Conservation (phyloP, 371 early-diverging fungal species). For the Pancytospora philotis region DNA sequence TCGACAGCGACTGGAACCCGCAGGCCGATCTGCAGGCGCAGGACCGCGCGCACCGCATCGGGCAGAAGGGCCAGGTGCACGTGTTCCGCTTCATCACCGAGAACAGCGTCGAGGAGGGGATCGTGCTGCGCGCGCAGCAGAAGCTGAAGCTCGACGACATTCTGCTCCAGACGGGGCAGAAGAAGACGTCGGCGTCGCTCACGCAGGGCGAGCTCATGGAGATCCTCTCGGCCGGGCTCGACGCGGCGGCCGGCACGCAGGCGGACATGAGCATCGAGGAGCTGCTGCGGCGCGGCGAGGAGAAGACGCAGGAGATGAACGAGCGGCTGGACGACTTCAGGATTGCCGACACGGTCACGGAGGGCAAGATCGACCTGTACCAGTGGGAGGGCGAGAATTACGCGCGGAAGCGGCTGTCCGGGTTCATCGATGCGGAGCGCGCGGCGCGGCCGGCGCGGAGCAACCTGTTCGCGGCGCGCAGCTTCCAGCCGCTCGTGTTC, state of each 20-base stretch:
- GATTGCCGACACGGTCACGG: conserved; percentile 65
- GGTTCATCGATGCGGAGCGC: conserved; percentile 20
- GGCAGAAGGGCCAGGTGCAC: conserved; percentile 97
- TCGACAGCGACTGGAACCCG: conserved; percentile 99
- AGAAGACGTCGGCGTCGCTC: conserved; percentile 60
- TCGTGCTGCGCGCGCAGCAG: conserved; percentile 81
- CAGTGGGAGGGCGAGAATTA: conserved; percentile 91
- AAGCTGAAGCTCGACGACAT: conserved; percentile 90
- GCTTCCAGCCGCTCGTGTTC: conserved; percentile 38
- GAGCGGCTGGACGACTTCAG: conserved; percentile 72
- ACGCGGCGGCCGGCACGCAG: conserved; percentile 67
- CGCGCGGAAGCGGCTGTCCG: conserved; percentile 58
- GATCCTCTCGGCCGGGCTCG: conserved; percentile 66
- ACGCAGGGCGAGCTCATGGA: conserved; percentile 59
- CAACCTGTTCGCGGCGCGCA: conserved; percentile 12
- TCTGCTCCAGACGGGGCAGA: conserved; percentile 77
- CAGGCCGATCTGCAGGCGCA: conserved; percentile 97
- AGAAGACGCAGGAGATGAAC: conserved; percentile 75
- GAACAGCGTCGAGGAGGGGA: conserved; percentile 70
- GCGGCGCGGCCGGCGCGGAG: conserved; percentile 29
- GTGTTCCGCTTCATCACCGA: conserved; percentile 87
- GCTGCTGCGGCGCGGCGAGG: conserved; percentile 71
- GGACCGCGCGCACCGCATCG: conserved; percentile 98
- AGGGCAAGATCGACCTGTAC: conserved; percentile 63
- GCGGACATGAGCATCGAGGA: conserved; percentile 73